Percentiles rank a stretch among this genome's conserved stretches.
Conservation (phyloP, 331 rosid species). For the Spiraea crenata region DNA sequence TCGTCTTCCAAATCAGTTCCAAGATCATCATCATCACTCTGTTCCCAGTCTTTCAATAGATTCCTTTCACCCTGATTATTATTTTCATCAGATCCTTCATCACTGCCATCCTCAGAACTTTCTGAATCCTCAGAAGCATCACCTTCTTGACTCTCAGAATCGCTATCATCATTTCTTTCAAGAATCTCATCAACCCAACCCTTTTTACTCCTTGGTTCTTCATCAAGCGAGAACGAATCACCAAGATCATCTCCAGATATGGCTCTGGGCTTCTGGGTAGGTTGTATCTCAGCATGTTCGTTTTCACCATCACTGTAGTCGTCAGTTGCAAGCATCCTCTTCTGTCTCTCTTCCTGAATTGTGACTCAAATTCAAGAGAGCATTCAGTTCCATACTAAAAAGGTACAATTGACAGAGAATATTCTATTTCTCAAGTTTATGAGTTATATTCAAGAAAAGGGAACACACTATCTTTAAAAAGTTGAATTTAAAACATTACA, state of each 20-base stretch:
- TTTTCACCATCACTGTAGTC: constrained; percentile 74
- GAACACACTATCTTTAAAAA: background rate
- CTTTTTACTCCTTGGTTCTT: constrained; percentile 50
- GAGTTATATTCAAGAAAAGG: background rate
- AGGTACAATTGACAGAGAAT: background rate
- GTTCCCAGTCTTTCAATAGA: constrained; percentile 86
- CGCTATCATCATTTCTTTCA: constrained; percentile 52
- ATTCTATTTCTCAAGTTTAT: background rate
- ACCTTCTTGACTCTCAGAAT: constrained; percentile 55
- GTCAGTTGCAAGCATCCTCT: constrained; percentile 76
- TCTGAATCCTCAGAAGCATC: constrained; percentile 55
- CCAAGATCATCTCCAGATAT: constrained; percentile 97
- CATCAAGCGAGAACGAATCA: constrained; percentile 70
- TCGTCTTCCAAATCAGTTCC: constrained; percentile 45
- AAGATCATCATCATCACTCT: constrained; percentile 78
- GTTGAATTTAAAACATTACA: background rate
- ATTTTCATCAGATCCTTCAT: constrained; percentile 58
- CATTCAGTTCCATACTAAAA: background rate
- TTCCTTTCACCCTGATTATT: constrained; percentile 28
- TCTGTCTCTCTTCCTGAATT: constrained; percentile 80
- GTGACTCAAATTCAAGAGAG: background rate
- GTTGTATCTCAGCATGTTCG: constrained; percentile 50
- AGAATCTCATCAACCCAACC: constrained; percentile 89
- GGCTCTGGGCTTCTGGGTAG: constrained; percentile 47
- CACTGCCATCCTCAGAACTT: constrained; percentile 51